Base-by-base conservation (phyloP, 441 rosid species). In the Hura crepitans region DNA sequence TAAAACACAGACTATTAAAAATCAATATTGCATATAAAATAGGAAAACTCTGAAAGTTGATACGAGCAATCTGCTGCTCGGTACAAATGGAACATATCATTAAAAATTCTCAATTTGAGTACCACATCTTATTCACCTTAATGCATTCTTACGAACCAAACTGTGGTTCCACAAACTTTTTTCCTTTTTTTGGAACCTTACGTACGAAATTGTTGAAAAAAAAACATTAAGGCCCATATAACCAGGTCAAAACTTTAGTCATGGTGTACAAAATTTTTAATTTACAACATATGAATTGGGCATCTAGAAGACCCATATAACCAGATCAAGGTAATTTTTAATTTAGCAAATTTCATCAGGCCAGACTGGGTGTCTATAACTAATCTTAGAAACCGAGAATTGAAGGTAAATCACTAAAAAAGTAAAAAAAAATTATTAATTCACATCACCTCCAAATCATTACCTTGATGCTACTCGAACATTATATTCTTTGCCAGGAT, bases 401-500 rank as follows among this genome's bases (percentile, higher is more conserved):
- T 46, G 35, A 43, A 54, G 15, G 69, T 33, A 58, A 46, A 33
- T 31, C 31, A 65, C 31, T 13, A 8, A n/a, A n/a, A n/a, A n/a
- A n/a, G n/a, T n/a, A n/a, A 45, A 47, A 35, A 23, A 31, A 5
- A 56, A 46, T n/a, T 3, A 35, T 27, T 20, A n/a, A 3, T 15
- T 4, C 15, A 45, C 46, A 56, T 20, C 22, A 25, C 13, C 25
- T 70, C 25, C 49, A 74, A 33, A 64, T 53, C 43, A 28, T 77
- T 81, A 94, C 99, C 99, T 94, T 63, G 97, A 92, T 67, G 97
- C 99, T 56, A 94, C 99, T 54, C 97, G 87, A 62, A 91, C 98
- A 69, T 91, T 94, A 73, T 94, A 91, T 77, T 94, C 96, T 83
- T 94, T 88, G 39, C 88, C 89, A 73, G 96, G 96, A 78, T 93